Conservation (phyloP, 495 filamentous ascomycete species). For the Hamigera avellanea region DNA sequence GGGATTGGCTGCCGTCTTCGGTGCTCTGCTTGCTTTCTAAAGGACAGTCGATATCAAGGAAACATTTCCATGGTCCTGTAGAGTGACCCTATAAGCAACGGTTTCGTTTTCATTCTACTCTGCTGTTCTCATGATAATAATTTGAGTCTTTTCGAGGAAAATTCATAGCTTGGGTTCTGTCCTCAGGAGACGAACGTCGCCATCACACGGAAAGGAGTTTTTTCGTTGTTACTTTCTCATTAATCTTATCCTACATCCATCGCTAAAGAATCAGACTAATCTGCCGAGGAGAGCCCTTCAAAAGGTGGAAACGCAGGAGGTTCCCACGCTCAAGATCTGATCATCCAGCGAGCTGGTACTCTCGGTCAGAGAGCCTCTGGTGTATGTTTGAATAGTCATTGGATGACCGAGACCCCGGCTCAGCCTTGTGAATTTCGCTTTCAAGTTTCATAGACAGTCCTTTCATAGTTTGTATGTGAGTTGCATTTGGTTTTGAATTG, state of each 20-base stretch:
- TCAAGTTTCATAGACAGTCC: constrained; percentile 16
- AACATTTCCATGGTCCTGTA: constrained; percentile 21
- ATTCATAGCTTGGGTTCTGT: constrained; percentile 19
- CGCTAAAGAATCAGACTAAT: too few relatives aligned
- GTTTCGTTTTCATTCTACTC: constrained; percentile 22
- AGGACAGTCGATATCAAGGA: constrained; percentile 19
- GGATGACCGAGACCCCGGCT: too few relatives aligned
- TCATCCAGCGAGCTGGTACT: too few relatives aligned
- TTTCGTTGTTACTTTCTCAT: constrained; percentile 6
- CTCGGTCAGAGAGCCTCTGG: too few relatives aligned
- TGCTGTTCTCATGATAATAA: constrained; percentile 39
- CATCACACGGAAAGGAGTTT: constrained; percentile 15
- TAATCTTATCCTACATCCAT: too few relatives aligned
- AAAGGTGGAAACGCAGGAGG: too few relatives aligned
- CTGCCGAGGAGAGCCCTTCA: too few relatives aligned
- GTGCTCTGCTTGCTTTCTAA: constrained; percentile 35
- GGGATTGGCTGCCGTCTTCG: constrained; percentile 31
- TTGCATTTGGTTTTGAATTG: too few relatives aligned
- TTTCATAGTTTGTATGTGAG: constrained; percentile 8
- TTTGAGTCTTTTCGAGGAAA: constrained; percentile 31
- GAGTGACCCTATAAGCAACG: constrained; percentile 26
- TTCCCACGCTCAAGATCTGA: too few relatives aligned
- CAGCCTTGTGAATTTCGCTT: too few relatives aligned
- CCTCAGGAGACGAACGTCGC: constrained; percentile 12
- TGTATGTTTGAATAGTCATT: too few relatives aligned